Evolutionary conservation across 2,329 filamentous ascomycete species (phyloP).

Genomic region (Pseudopithomyces maydicus): DNA sequence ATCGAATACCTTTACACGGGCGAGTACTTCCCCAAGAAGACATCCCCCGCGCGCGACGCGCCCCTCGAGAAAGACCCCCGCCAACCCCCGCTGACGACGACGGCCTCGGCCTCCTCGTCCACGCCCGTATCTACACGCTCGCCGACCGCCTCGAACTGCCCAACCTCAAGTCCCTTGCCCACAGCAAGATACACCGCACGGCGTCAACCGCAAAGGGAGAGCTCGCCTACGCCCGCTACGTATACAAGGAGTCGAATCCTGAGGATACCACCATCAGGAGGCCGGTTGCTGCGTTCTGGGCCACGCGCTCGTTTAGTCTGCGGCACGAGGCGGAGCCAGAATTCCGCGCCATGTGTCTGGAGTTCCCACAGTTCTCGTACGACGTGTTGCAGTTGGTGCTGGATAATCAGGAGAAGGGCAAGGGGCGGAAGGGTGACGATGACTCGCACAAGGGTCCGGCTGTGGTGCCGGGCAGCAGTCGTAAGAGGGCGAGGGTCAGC

Average conservation of each 20-base stretch:
- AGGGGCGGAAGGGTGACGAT: slow-evolving; percentile 21
- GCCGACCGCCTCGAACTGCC: slow-evolving; percentile 74
- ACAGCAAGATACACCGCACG: slow-evolving; percentile 90
- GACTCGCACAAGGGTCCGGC: slow-evolving; percentile 39
- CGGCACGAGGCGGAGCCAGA: slow-evolving; percentile 85
- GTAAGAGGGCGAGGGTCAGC: slow-evolving; percentile 39
- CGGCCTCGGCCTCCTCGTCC: slow-evolving; percentile 84
- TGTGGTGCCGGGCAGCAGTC: slow-evolving; percentile 41
- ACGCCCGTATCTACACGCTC: slow-evolving; percentile 87
- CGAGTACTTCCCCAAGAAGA: slow-evolving; percentile 77
- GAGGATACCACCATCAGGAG: slow-evolving; percentile 76
- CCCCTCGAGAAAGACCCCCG: slow-evolving; percentile 72
- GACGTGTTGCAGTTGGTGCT: slow-evolving; percentile 77
- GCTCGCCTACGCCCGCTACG: slow-evolving; percentile 88
- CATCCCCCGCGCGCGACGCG: slow-evolving; percentile 66
- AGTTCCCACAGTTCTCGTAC: slow-evolving; percentile 90
- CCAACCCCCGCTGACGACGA: slow-evolving; percentile 71
- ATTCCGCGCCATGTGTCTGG: slow-evolving; percentile 82
- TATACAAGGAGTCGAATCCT: slow-evolving; percentile 75
- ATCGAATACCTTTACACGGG: slow-evolving; percentile 83
- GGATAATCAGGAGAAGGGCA: slow-evolving; percentile 55
- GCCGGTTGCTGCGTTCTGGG: slow-evolving; percentile 91
- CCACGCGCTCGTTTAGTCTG: slow-evolving; percentile 76
- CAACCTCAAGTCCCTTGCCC: slow-evolving; percentile 75
- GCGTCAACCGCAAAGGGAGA: slow-evolving; percentile 87